These are phyloP conservation scores for Saprolegnia diclina DNA, from an alignment of 352 stramenopile genomes.

Conservation along the genomic window DNA sequence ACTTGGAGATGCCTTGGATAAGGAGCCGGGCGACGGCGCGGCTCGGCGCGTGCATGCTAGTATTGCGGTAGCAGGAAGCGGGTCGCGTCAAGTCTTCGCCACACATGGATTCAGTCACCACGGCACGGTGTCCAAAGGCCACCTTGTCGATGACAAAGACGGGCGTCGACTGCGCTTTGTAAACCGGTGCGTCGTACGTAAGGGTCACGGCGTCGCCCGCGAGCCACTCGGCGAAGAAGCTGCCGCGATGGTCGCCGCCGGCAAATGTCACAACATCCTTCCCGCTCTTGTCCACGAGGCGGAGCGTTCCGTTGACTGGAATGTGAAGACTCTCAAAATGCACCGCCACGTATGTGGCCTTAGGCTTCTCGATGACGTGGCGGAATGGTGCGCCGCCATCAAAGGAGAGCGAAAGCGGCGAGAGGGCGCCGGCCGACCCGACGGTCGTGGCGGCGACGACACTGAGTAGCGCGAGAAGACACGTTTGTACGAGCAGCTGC, in stretches of 20 bases:
- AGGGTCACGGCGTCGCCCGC: background rate
- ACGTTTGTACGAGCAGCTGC: too few species aligned
- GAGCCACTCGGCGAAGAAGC: slow-evolving; percentile 11
- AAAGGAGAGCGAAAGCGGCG: background rate
- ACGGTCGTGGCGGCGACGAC: background rate
- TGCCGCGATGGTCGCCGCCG: background rate
- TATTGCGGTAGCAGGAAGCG: background rate
- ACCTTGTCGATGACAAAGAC: background rate
- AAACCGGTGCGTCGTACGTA: background rate
- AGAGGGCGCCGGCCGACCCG: background rate
- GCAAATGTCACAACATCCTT: background rate
- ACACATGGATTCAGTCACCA: background rate
- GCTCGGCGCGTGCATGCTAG: slow-evolving; percentile 28
- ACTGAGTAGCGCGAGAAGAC: too few species aligned
- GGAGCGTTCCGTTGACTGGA: background rate
- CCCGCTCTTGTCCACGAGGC: background rate
- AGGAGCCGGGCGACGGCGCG: slow-evolving; percentile 49
- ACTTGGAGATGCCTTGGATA: slow-evolving; percentile 54
- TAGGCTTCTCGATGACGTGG: background rate
- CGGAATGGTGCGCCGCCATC: background rate
- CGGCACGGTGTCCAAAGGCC: background rate
- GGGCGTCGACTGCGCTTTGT: background rate
- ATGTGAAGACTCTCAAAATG: slow-evolving; percentile 2
- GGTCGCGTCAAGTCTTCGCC: background rate
- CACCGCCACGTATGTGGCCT: background rate